A percentile compares a stretch with the other conserved stretches of the same genome.
Evolutionary conservation across 148 eudicot genomes (phyloP).

Genomic region (Polygonum maritimum): DNA sequence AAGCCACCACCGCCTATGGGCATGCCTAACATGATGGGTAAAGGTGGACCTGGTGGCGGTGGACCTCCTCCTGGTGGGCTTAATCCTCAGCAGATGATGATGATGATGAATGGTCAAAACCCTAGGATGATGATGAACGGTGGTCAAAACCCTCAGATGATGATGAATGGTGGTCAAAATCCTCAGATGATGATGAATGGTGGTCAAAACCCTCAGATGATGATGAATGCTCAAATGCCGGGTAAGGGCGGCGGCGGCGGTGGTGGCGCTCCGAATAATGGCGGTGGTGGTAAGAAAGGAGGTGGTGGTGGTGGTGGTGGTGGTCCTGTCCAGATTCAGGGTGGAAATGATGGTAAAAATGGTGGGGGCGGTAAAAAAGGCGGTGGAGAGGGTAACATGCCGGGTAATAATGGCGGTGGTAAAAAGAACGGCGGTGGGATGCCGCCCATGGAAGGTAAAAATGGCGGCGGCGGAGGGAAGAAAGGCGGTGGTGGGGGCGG

Average conservation of each 20-base stretch:
- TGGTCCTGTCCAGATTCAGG: background rate
- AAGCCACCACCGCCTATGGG: conserved; percentile 23
- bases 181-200: conserved; percentile 6
- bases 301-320: conserved; percentile 6
- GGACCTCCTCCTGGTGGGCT: background rate
- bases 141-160: background rate
- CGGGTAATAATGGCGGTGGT: conserved; percentile 1
- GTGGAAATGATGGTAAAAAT: conserved; percentile 6
- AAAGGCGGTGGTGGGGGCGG: background rate
- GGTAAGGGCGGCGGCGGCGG: conserved; percentile 1
- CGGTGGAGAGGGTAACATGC: background rate
- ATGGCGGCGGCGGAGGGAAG: background rate
- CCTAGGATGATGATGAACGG: conserved; percentile 5
- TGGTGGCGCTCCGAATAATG: background rate
- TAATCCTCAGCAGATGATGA: background rate
- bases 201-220: background rate
- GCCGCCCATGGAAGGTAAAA: conserved; percentile 5
- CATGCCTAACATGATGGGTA: background rate
- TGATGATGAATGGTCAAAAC: conserved; percentile 3
- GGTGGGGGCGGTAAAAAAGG: conserved; percentile 9
- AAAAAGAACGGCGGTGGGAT: conserved; percentile 3
- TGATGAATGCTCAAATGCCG: background rate
- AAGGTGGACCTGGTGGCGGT: background rate
- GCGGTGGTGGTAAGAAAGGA: background rate
- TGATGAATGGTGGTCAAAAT: conserved; percentile 9